Conservation (phyloP, 169 alveolate species). For the Plasmodium malariae region DNA sequence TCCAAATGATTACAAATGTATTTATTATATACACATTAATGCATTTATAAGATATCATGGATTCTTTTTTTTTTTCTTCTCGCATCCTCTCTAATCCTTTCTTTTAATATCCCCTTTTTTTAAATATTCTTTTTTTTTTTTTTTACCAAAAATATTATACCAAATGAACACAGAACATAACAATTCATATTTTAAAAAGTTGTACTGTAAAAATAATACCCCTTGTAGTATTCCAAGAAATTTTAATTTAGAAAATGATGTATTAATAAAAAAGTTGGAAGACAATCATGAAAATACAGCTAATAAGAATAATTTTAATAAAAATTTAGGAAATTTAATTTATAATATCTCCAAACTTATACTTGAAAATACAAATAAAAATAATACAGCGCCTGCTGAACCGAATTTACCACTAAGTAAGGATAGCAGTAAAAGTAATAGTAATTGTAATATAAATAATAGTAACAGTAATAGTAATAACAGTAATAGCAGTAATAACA, state of each 20-base stretch:
- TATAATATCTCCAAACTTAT: conserved; percentile 65
- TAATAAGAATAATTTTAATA: conserved; percentile 25
- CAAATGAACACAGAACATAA: conserved; percentile 46
- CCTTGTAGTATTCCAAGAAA: not conserved
- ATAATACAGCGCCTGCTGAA: conserved; percentile 11
- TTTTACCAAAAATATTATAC: not conserved
- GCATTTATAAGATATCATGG: not conserved
- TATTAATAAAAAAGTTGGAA: conserved; percentile 12
- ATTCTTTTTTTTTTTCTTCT: not conserved
- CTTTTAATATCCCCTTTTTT: conserved; percentile 26
- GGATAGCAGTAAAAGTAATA: conserved; percentile 4
- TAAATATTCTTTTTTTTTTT: conserved; percentile 8
- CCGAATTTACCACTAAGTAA: not conserved
- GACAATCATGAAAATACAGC: conserved; percentile 46
- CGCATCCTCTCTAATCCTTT: not conserved
- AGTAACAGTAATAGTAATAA: not conserved
- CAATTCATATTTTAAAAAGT: conserved; percentile 15
- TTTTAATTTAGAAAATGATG: conserved; percentile 21
- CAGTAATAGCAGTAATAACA: not conserved
- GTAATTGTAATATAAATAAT: not conserved
- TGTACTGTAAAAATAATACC: conserved; percentile 33
- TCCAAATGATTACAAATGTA: no score
- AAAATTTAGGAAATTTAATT: conserved; percentile 42
- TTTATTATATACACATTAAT: no score
- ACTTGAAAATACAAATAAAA: conserved; percentile 31